These are phyloP conservation scores for Fusarium proliferatum DNA, from an alignment of 2,329 filamentous ascomycete species.

Conservation along the genomic window DNA sequence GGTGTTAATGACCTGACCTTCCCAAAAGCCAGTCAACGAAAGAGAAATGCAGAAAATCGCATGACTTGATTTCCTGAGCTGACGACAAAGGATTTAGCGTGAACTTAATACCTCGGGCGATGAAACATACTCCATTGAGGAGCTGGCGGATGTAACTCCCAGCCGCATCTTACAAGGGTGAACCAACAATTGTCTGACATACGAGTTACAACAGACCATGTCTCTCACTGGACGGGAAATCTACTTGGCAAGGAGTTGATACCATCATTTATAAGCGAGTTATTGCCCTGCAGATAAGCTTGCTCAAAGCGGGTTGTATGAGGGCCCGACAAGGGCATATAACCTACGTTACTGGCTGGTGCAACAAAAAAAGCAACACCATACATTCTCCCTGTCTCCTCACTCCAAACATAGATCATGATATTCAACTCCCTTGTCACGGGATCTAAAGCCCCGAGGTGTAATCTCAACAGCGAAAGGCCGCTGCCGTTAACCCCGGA, in stretches of 20 bases:
- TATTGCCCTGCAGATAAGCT: background rate
- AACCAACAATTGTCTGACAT: background rate
- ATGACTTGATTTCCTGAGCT: background rate
- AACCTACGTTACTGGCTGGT: background rate
- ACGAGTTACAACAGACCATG: background rate
- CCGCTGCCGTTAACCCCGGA: background rate
- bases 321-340: background rate
- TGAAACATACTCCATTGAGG: background rate
- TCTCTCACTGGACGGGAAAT: too few species aligned
- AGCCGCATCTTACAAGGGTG: background rate
- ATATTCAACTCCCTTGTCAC: background rate
- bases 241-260: accelerated
- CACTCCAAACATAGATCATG: background rate
- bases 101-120: background rate
- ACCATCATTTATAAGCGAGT: background rate
- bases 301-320: too few species aligned
- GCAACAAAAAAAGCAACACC: background rate
- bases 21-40: background rate
- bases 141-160: background rate
- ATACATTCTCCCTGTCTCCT: background rate
- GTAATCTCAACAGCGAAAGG: background rate
- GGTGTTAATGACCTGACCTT: background rate
- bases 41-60: background rate
- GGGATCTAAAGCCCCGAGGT: background rate
- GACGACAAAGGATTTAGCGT: background rate